Evolutionary conservation across 176 grass and related monocot genomes (phyloP), one percentile per base, ranked within the genome.

Genomic region (Zizania latifolia): DNA sequence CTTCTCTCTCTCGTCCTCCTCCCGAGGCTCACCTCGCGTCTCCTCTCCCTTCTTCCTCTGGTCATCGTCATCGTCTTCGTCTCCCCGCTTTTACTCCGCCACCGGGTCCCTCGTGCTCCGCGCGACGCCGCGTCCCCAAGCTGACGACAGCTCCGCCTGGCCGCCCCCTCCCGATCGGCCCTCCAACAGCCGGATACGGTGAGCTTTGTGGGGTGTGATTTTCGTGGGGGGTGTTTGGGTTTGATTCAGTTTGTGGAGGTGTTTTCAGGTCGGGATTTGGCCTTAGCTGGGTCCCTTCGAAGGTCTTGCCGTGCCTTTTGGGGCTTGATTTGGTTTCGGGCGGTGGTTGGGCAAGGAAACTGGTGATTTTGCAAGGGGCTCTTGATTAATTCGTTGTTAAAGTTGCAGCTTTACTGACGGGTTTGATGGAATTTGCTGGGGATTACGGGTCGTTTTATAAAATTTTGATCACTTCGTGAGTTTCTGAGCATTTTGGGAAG

Each of bases 81-180:
- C 44, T 68, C 82, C 57, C 56, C 23, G 23, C 63, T 68, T 35
- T 55, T 37, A 58, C 65, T 29, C 66, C 74, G 66, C 45, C 45
- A 55, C 17, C 74, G 32, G 65, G n/a, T n/a, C n/a, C 38, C 33
- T 55, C 28, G n/a, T n/a, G n/a, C 68, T 22, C 1, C 28, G 5
- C 45, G 28, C 7, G 53, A 51, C 12, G 54, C 64, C 36, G 53
- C 19, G 27, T 45, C 19, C 33, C 2, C 10, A 31, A 11, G 0
- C 44, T 36, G 45, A 13, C n/a, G 12, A 32, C 72, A 17, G 5
- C 72, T 14, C 40, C 19, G 16, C 33, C 21, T 61, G 28, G 63
- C 51, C 10, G 37, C n/a, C 63, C 58, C 57, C 57, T 53, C 36
- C 11, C 58, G 71, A 81, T 89, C 77, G 86, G 67, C 56, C 71